Evolutionary conservation across 1,139 yeast genomes (phyloP), one percentile per base, ranked within the genome.

Genomic region (Taphrina betulina): DNA sequence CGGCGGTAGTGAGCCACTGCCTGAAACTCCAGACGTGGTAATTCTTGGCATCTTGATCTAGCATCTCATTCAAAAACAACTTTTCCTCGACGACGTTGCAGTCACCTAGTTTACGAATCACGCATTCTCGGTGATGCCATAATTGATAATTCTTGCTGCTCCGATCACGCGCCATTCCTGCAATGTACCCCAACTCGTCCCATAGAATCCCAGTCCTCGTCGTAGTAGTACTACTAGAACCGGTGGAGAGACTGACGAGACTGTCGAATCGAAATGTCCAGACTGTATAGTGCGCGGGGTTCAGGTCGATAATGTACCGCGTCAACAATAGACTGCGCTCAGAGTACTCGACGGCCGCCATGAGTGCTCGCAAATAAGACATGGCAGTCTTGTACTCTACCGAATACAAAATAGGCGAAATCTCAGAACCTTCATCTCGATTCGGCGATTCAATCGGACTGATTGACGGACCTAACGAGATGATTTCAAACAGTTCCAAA

Each of bases 21-120:
- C 80, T 46, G 65, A 89, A 88, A 0, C 95, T 80, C 98, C 98
- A 92, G 4, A 90, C 96, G 66, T 92, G 99, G 68, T 92, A 95
- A 71, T 92, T 92, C 67, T 92, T 92, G 12, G 83, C 70, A 66
- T 92, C 99, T 12, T 7, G 12, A 7, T 26, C 31, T 41, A 46
- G n/a, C 83, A 90, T 59, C 10, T n/a, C 33, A 8, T 58, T 59
- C 14, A 60, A 56, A 41, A 63, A 63, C 29, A 43, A 54, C 5
- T 57, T 40, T 40, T 63, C 65, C 28, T 55, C 57, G 24, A 28
- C 37, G 19, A 57, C 44, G 33, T 52, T 26, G 12, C 26, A 26
- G 22, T 16, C 8, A n/a, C 22, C 50, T 4, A 36, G 44, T 22
- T 16, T 20, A 17, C 38, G 14, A 2, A 50, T 16, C 5, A 56